Evolutionary conservation across 208 protist species (phyloP).

Genomic region (Crithidia brevicula): DNA sequence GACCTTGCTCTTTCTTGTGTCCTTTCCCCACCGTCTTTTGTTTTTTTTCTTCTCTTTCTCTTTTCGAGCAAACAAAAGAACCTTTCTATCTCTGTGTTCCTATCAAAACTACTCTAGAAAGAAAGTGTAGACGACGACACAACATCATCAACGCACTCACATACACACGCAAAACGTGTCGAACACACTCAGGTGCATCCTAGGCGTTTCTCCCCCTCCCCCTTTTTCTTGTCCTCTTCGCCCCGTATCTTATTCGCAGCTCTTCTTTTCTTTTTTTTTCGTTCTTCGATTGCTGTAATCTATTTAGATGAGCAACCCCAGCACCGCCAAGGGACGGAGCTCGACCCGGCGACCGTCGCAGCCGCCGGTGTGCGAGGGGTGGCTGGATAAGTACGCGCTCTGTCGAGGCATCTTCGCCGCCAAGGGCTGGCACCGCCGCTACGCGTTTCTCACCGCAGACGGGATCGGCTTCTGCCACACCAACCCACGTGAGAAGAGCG

Average conservation of each 20-base stretch:
- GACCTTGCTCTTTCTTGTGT: background rate
- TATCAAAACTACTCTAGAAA: background rate
- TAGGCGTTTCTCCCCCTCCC: too few species aligned
- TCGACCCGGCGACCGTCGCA: background rate
- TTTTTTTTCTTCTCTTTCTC: constrained; percentile 17
- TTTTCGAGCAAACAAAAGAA: background rate
- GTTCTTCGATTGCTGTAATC: background rate
- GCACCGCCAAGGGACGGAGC: background rate
- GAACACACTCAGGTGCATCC: too few species aligned
- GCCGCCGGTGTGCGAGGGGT: constrained; percentile 55
- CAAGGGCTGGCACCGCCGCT: constrained; percentile 56
- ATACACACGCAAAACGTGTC: too few species aligned
- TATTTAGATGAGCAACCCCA: background rate
- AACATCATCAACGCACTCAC: too few species aligned
- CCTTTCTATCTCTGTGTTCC: background rate
- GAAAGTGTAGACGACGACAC: too few species aligned
- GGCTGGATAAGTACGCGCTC: constrained; percentile 68
- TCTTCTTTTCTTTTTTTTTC: background rate
- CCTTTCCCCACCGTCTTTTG: background rate
- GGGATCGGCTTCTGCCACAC: constrained; percentile 52
- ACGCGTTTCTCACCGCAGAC: constrained; percentile 46
- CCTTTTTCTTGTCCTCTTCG: too few species aligned
- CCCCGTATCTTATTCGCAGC: too few species aligned
- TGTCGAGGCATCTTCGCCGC: constrained; percentile 45
- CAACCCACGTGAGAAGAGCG: constrained; percentile 30